These are phyloP conservation scores for Amylocystis lapponica DNA, from an alignment of 768 basidiomycete genomes.

Conservation along the genomic window DNA sequence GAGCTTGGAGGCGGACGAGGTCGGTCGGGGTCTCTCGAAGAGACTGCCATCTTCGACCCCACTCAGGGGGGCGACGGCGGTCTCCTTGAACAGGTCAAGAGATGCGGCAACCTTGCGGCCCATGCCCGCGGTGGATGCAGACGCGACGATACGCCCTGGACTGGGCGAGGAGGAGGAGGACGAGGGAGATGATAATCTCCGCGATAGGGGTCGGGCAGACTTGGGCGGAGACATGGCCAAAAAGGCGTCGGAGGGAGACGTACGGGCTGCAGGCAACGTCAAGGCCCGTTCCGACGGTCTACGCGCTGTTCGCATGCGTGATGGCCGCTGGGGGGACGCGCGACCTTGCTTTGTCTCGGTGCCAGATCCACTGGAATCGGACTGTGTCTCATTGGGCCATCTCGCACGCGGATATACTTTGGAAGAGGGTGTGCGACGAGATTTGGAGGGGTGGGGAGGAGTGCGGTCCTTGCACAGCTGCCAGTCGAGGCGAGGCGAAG, in stretches of 20 bases:
- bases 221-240: constrained; percentile 13
- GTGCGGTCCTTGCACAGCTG: constrained; percentile 22
- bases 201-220: constrained; percentile 15
- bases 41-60: constrained; percentile 32
- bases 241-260: constrained; percentile 18
- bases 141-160: constrained; percentile 9
- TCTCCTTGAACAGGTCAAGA: constrained; percentile 78
- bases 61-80: constrained; percentile 33
- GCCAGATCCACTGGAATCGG: constrained; percentile 41
- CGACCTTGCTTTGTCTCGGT: constrained; percentile 35
- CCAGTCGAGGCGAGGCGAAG: constrained; percentile 31
- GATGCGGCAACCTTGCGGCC: constrained; percentile 82
- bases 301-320: constrained; percentile 18
- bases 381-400: constrained; percentile 14
- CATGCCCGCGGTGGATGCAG: constrained; percentile 37
- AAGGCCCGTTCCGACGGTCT: constrained; percentile 22
- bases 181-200: constrained; percentile 20
- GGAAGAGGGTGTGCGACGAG: constrained; percentile 18
- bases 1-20: constrained; percentile 23
- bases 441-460: constrained; percentile 17
- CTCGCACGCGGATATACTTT: constrained; percentile 24
- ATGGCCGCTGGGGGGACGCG: constrained; percentile 21
- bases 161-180: constrained; percentile 20
- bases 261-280: constrained; percentile 30
- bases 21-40: constrained; percentile 20